A percentile compares a stretch with the other conserved stretches of the same genome.
Evolutionary conservation across 2,329 filamentous ascomycete genomes (phyloP).

Genomic region (Xylaria multiplex): DNA sequence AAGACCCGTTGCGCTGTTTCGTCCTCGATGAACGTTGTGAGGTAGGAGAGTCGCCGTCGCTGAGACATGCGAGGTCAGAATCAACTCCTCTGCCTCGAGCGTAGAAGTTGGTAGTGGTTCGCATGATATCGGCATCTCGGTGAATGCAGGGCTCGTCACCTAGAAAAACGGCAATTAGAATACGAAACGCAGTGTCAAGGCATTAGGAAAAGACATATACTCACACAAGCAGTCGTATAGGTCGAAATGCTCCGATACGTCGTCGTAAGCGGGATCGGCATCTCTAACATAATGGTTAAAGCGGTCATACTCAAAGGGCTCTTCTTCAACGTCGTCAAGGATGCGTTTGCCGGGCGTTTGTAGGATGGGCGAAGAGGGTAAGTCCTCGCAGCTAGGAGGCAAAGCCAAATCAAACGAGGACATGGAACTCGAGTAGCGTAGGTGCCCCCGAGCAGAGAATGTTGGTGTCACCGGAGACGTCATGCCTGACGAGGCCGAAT

Average conservation of each 20-base stretch:
- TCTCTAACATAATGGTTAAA: slow-evolving; percentile 59
- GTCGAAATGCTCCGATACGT: slow-evolving; percentile 54
- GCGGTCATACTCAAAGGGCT: slow-evolving; percentile 74
- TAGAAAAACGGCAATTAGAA: slow-evolving; percentile 47
- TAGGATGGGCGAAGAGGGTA: slow-evolving; percentile 61
- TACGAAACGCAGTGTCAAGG: neutral
- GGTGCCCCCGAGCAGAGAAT: slow-evolving; percentile 71
- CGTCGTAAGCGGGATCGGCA: slow-evolving; percentile 43
- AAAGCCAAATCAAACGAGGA: slow-evolving; percentile 78
- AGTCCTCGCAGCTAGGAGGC: slow-evolving; percentile 62
- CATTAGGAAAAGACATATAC: slow-evolving; percentile 51
- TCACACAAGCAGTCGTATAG: slow-evolving; percentile 79
- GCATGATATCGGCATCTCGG: slow-evolving; percentile 57
- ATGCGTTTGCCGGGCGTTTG: slow-evolving; percentile 69
- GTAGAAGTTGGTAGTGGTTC: slow-evolving; percentile 52
- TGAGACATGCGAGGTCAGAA: slow-evolving; percentile 74
- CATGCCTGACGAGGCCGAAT: slow-evolving; percentile 72
- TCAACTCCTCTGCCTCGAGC: slow-evolving; percentile 61
- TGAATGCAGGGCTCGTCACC: slow-evolving; percentile 72
- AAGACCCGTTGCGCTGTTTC: slow-evolving; percentile 65
- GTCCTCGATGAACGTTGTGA: slow-evolving; percentile 59
- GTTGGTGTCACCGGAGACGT: slow-evolving; percentile 77
- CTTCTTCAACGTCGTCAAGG: slow-evolving; percentile 86
- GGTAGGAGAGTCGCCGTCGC: slow-evolving; percentile 67
- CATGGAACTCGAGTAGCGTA: slow-evolving; percentile 76